phyloP scores from a whole-genome alignment of 768 basidiomycete species.

The Lentinula sp. region DNA sequence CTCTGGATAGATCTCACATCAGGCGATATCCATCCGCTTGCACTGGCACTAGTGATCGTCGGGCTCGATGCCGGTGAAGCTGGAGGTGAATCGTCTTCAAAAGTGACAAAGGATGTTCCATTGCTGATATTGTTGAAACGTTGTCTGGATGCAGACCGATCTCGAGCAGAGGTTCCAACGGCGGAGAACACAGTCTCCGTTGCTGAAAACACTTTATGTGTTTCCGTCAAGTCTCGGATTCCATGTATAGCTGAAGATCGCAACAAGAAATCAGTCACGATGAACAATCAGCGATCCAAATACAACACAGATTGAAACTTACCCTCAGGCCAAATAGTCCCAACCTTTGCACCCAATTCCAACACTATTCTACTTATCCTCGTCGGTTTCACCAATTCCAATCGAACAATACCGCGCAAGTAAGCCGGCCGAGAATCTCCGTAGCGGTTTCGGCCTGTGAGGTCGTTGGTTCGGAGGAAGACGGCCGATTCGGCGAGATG shows the following conservation, averaged over 20 bases:
- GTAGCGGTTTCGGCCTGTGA: constrained; percentile 23
- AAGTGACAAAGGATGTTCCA: constrained; percentile 36
- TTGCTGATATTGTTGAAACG: constrained; percentile 14
- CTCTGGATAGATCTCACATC: not conserved
- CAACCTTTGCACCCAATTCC: constrained; percentile 64
- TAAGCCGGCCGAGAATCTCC: constrained; percentile 38
- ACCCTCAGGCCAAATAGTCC: constrained; percentile 88
- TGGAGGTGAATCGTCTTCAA: constrained; percentile 28
- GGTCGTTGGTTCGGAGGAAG: constrained; percentile 50
- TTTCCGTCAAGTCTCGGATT: constrained; percentile 65
- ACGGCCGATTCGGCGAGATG: constrained; percentile 70
- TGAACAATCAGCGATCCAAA: constrained; percentile 5
- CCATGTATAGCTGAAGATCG: constrained; percentile 62
- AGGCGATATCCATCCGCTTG: not conserved
- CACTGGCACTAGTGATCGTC: not conserved
- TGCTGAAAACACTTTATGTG: constrained; percentile 67
- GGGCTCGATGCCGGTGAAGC: not conserved
- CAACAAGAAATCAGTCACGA: constrained; percentile 12
- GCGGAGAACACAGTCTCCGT: constrained; percentile 68
- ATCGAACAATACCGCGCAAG: constrained; percentile 57
- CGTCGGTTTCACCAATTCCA: constrained; percentile 63
- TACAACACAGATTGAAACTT: not conserved
- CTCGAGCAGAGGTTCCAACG: constrained; percentile 18
- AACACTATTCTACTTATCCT: constrained; percentile 83
- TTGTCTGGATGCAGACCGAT: constrained; percentile 24